Conservation (phyloP, 1,284 basidiomycete genomes). For the Schizophyllum amplum region DNA sequence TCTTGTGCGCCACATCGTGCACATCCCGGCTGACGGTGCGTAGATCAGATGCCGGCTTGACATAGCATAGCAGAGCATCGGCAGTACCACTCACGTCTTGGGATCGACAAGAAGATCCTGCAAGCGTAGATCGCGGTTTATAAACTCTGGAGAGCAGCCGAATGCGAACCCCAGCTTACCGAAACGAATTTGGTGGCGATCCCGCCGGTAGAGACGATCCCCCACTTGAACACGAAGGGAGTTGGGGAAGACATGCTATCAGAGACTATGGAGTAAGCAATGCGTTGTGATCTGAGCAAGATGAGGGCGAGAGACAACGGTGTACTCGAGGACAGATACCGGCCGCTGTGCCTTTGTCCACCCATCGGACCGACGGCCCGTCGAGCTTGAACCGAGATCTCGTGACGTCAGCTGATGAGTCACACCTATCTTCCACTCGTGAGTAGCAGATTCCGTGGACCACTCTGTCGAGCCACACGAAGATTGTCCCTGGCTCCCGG, state of each 20-base stretch:
- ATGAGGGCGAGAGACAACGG: neutral
- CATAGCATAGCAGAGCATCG: neutral
- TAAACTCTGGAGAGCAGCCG: neutral
- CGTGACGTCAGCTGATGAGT: no score
- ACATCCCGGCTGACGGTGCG: constrained; percentile 48
- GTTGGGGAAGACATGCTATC: neutral
- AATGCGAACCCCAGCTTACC: constrained; percentile 19
- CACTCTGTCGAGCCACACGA: no score
- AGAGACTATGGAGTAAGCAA: neutral
- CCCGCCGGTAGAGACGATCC: neutral
- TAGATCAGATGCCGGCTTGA: constrained; percentile 1
- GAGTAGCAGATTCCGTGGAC: no score
- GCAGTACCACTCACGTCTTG: constrained; percentile 28
- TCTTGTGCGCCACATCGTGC: constrained; percentile 67
- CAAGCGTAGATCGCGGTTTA: neutral
- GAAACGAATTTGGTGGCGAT: constrained; percentile 31
- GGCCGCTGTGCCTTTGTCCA: no score
- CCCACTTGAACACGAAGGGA: neutral
- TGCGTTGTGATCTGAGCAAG: neutral
- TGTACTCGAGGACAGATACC: no score
- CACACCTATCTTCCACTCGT: no score
- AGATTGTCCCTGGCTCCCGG: no score
- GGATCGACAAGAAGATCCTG: constrained; percentile 44
- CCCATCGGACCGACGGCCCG: neutral
- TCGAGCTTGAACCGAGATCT: neutral